These are phyloP conservation scores for Polytrichum commune DNA, from an alignment of 225 moss, liverwort and hornwort genomes.

Conservation along the genomic window DNA sequence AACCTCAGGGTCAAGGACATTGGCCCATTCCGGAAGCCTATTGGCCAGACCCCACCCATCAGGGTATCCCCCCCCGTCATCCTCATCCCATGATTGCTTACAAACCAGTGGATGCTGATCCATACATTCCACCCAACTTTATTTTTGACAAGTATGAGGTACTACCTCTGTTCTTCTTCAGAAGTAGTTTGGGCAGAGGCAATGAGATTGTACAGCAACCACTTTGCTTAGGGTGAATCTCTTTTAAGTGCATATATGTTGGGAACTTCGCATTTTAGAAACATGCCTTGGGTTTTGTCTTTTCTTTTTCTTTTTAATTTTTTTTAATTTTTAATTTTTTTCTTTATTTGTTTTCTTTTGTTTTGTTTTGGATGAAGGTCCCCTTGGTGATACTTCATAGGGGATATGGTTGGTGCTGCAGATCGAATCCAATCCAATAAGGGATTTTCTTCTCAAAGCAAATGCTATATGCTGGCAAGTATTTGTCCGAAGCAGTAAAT, in stretches of 20 bases:
- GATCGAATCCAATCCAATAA: constrained; percentile 96
- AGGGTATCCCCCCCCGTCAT: constrained; percentile 75
- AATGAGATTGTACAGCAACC: too few species aligned
- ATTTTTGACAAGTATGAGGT: constrained; percentile 96
- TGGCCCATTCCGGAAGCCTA: constrained; percentile 99
- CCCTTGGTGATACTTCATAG: too few species aligned
- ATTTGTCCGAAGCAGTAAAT: constrained; percentile 82
- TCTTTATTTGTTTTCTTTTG: too few species aligned
- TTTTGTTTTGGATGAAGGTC: too few species aligned
- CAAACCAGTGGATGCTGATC: constrained; percentile 94
- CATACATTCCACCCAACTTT: constrained; percentile 81
- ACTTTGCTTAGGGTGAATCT: too few species aligned
- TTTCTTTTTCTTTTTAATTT: too few species aligned
- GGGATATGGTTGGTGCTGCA: constrained; percentile 24
- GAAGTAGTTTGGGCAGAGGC: neutral
- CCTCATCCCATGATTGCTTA: constrained; percentile 92
- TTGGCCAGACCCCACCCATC: constrained; percentile 86
- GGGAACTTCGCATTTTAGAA: too few species aligned
- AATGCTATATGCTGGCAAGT: constrained; percentile 96
- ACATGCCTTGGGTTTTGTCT: too few species aligned
- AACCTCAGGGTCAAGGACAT: constrained; percentile 84
- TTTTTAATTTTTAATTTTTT: too few species aligned
- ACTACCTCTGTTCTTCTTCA: neutral
- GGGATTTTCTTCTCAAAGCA: constrained; percentile 81
- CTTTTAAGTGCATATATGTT: too few species aligned